Evolutionary conservation across 495 filamentous ascomycete species (phyloP).

Genomic region (Aspergillus conjunctus): DNA sequence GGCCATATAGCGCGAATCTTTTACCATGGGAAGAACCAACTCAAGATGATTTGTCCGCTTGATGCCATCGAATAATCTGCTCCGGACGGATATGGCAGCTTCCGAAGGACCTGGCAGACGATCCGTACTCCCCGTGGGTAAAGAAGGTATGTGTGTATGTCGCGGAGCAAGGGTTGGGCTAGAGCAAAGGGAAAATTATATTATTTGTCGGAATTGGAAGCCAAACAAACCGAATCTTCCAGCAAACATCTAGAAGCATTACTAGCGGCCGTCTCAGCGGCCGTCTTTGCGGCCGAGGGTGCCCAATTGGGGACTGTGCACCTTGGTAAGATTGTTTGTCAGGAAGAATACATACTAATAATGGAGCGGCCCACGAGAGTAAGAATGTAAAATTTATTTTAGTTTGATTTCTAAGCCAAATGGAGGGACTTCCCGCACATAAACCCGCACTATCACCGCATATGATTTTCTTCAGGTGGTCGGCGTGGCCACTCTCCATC

Average conservation of each 20-base stretch:
- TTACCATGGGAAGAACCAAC: background rate
- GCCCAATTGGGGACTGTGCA: constrained; percentile 7
- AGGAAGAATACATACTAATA: background rate
- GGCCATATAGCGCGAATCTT: background rate
- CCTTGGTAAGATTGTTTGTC: background rate
- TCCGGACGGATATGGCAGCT: background rate
- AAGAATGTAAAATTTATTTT: background rate
- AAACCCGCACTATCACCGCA: background rate
- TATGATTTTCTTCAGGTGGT: constrained; percentile 5
- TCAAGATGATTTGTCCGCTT: background rate
- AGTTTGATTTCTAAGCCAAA: background rate
- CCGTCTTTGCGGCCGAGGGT: background rate
- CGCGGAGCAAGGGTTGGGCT: background rate
- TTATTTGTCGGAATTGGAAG: constrained; percentile 18
- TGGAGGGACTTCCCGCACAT: background rate
- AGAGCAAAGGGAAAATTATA: too few species aligned
- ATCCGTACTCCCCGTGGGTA: background rate
- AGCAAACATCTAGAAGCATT: constrained; percentile 38
- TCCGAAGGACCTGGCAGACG: background rate
- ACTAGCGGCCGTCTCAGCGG: background rate
- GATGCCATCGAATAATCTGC: background rate
- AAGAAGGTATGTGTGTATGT: background rate
- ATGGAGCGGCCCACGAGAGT: background rate
- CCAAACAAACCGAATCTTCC: constrained; percentile 28
- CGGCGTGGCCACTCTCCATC: background rate